Conservation (phyloP, 1,139 yeast genomes). For the Suhomyces ambrosiae region DNA sequence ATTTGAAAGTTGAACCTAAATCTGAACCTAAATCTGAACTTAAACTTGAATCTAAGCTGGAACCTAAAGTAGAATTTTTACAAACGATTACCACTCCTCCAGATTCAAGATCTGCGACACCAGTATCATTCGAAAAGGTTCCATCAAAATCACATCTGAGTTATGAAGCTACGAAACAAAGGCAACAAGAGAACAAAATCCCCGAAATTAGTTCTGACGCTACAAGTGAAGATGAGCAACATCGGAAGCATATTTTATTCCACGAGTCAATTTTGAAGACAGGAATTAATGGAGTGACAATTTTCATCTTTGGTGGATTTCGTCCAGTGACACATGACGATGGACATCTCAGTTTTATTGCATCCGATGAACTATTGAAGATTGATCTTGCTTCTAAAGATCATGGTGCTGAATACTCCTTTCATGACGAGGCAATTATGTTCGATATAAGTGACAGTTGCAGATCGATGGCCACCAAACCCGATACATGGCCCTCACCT, state of each 20-base stretch:
- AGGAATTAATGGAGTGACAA: constrained; percentile 25
- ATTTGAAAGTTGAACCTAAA: neutral
- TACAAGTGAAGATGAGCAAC: constrained; percentile 1
- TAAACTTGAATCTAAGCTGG: neutral
- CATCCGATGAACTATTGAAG: constrained; percentile 40
- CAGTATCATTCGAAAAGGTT: constrained; percentile 6
- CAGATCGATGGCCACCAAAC: constrained; percentile 14
- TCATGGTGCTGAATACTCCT: constrained; percentile 17
- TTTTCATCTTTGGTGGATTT: constrained; percentile 50
- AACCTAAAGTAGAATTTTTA: neutral
- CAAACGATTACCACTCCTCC: constrained; percentile 4
- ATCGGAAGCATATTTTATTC: constrained; percentile 13
- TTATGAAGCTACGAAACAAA: neutral
- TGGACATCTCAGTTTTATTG: constrained; percentile 28
- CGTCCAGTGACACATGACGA: constrained; percentile 16
- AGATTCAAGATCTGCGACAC: constrained; percentile 8
- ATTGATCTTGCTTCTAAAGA: constrained; percentile 33
- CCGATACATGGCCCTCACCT: constrained; percentile 34
- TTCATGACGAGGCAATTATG: constrained; percentile 29
- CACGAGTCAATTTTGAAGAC: constrained; percentile 19
- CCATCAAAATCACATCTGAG: neutral
- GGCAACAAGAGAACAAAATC: neutral
- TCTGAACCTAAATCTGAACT: neutral
- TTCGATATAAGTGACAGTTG: constrained; percentile 15
- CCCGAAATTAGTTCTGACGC: neutral